Evolutionary conservation across 345 rosid species (phyloP).

Genomic region (Mallotus nudiflorus): DNA sequence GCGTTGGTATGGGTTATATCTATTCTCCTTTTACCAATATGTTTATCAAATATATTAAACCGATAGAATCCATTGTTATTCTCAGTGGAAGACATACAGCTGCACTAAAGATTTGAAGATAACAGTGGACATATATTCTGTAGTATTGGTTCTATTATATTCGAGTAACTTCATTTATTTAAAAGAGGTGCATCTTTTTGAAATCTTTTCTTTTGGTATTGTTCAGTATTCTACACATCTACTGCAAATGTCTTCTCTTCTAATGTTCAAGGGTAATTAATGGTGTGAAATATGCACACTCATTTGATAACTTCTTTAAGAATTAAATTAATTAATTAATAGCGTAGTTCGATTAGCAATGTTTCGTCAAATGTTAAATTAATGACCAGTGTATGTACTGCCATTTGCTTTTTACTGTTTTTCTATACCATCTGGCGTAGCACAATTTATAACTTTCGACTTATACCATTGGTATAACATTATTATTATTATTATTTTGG

Average conservation of each 20-base stretch:
- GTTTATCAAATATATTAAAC: neutral
- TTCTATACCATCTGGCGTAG: too few species aligned
- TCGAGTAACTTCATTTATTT: neutral
- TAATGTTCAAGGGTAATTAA: too few species aligned
- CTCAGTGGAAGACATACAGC: slow-evolving; percentile 14
- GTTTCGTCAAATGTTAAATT: too few species aligned
- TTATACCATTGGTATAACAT: too few species aligned
- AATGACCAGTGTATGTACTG: too few species aligned
- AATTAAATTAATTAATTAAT: too few species aligned
- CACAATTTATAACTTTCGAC: too few species aligned
- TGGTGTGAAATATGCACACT: too few species aligned
- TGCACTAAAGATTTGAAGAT: slow-evolving; percentile 9
- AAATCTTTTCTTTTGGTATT: neutral
- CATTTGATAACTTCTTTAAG: too few species aligned
- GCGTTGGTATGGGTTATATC: neutral
- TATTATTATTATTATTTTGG: too few species aligned
- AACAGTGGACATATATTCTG: neutral
- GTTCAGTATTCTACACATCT: neutral
- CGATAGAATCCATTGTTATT: neutral
- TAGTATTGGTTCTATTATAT: slow-evolving; percentile 7
- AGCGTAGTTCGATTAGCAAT: too few species aligned
- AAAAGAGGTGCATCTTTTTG: slow-evolving; percentile 6
- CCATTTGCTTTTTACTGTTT: too few species aligned
- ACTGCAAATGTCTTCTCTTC: neutral
- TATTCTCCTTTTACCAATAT: neutral